Conservation (phyloP, 257 asterid species). For the Nemophila menziesii region DNA sequence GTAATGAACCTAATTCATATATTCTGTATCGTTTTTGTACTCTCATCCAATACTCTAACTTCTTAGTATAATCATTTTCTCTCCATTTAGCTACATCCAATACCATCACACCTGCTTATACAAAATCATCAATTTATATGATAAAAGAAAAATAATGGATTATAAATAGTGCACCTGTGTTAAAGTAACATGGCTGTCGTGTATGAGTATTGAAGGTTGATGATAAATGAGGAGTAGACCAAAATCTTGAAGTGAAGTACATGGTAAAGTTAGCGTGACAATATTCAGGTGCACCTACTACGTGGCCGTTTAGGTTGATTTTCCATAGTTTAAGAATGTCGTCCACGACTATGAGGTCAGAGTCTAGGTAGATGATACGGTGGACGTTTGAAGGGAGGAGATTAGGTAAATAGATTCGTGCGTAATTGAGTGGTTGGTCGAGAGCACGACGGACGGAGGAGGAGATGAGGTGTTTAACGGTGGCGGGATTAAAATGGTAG, state of each 20-base stretch:
- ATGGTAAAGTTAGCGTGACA: conserved; percentile 72
- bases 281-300: conserved; percentile 73
- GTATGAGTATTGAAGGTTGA: conserved; percentile 24
- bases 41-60: conserved; percentile 76
- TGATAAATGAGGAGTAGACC: conserved; percentile 42
- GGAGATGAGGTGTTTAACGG: conserved; percentile 64
- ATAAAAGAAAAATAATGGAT: too few species aligned
- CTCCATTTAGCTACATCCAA: conserved; percentile 59
- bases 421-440: conserved; percentile 83
- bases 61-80: conserved; percentile 24
- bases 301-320: conserved; percentile 36
- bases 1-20: conserved; percentile 64
- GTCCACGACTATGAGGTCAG: conserved; percentile 76
- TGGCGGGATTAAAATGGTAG: conserved; percentile 54
- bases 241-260: conserved; percentile 62
- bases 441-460: conserved; percentile 81
- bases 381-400: conserved; percentile 44
- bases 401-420: conserved; percentile 77
- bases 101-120: conserved; percentile 93
- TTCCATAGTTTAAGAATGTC: conserved; percentile 58
- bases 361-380: conserved; percentile 73
- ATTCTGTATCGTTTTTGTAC: conserved; percentile 48
- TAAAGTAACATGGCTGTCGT: conserved; percentile 49
- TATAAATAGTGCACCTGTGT: conserved; percentile 95
- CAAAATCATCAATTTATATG: too few species aligned